Conservation (phyloP, 2,329 filamentous ascomycete genomes). For the Calycina marina region DNA sequence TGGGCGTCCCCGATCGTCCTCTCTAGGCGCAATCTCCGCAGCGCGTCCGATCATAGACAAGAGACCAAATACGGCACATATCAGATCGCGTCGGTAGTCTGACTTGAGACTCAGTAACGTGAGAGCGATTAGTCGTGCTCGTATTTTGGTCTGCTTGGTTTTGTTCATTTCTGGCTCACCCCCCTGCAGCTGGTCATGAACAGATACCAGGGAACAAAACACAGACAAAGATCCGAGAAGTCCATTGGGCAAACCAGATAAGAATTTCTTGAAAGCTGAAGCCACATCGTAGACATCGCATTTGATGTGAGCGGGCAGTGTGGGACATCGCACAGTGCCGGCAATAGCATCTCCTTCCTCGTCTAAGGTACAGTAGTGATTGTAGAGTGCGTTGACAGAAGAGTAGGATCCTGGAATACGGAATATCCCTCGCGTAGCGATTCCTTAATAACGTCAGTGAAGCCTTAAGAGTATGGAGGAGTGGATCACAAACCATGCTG, state of each 20-base stretch:
- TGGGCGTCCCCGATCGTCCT: slow-evolving; percentile 35
- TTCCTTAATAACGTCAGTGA: slow-evolving; percentile 2
- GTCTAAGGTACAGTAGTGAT: slow-evolving; percentile 43
- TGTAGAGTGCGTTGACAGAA: slow-evolving; percentile 42
- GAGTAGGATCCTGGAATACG: slow-evolving; percentile 43
- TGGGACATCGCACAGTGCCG: slow-evolving; percentile 42
- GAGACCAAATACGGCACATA: slow-evolving; percentile 53
- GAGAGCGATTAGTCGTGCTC: slow-evolving; percentile 51
- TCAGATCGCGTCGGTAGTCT: slow-evolving; percentile 44
- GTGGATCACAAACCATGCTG: slow-evolving; percentile 35
- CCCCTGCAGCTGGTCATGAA: slow-evolving; percentile 39
- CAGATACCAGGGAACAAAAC: slow-evolving; percentile 47
- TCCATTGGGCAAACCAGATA: slow-evolving; percentile 47
- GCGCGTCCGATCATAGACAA: slow-evolving; percentile 44
- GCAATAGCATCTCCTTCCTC: slow-evolving; percentile 33
- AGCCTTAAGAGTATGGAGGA: slow-evolving; percentile 6
- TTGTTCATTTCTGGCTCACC: slow-evolving; percentile 35
- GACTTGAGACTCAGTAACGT: slow-evolving; percentile 45
- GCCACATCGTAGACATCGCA: slow-evolving; percentile 50
- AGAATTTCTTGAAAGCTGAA: slow-evolving; percentile 50
- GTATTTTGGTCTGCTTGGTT: slow-evolving; percentile 39
- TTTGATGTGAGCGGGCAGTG: slow-evolving; percentile 44
- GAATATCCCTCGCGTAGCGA: slow-evolving; percentile 41
- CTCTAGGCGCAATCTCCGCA: slow-evolving; percentile 37
- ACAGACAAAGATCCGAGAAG: slow-evolving; percentile 47